Base-by-base conservation (phyloP, 2,329 filamentous ascomycete species). In the Bimuria novae-zelandiae region DNA sequence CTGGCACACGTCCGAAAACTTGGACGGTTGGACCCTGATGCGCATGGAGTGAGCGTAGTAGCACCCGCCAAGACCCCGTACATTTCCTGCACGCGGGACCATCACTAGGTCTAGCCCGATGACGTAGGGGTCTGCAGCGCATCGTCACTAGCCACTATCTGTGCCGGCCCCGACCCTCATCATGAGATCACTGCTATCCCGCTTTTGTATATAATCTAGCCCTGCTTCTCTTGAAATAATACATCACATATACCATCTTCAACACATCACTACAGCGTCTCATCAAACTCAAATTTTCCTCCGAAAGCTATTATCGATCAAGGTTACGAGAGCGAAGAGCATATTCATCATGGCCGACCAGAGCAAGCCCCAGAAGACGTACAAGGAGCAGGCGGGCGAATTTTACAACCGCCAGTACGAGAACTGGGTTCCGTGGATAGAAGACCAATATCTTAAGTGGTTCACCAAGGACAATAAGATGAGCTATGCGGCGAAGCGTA, bases 381-480 rank as follows among this genome's bases (percentile, higher is more conserved):
- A 72, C 65, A 68, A 59, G 53, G 48, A 71, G 30, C 53, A 62
- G 14, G 70, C 65, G 1, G 53, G 54, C 23, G 69, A 85, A 51
- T 84, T 82, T 45, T 90, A 90, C 79, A 86, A 89, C 75, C 75
- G 82, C 49, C 85, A 90, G 71, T 90, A 90, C 74, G 87, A 90
- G 68, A 80, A 76, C 64, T 91, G 88, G 88, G 82, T 89, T 69
- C 88, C 88, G 1, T 90, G 88, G 88, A 77, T 90, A 51, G 88
- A 91, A 72, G 88, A 91, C 70, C 73, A 84, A 54, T 89, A 89
- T 70, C 80, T 91, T 23, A 79, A 80, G 47, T 90, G 84, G 79
- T 90, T 90, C 73, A 89, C 86, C 64, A 87, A 86, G 57, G 87
- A 90, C 68, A 91, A 91, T 80, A 90, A 91, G 75, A 83, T 86